These are phyloP conservation scores for Aspergillus fumigatus DNA, from an alignment of 2,329 filamentous ascomycete species.

Conservation along the genomic window DNA sequence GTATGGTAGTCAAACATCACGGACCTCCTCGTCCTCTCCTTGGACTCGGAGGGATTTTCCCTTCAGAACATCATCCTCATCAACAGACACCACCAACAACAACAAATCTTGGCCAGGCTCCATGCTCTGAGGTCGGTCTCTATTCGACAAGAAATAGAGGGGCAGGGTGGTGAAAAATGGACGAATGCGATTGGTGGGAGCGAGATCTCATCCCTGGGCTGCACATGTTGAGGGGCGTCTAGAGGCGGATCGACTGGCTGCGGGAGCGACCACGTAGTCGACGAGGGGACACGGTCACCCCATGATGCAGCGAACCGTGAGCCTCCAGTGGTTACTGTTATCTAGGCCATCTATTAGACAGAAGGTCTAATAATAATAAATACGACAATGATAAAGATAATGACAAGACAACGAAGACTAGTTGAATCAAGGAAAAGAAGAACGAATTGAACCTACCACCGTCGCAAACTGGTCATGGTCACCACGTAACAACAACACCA, in stretches of 20 bases:
- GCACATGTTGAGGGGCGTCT: not conserved
- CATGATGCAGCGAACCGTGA: not conserved
- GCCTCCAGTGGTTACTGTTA: too few relatives aligned
- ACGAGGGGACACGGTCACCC: not conserved
- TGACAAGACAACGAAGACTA: not conserved
- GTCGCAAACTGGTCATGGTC: too few relatives aligned
- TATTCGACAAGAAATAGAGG: not conserved
- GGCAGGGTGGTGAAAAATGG: not conserved
- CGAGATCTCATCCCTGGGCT: not conserved
- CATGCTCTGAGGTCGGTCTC: too few relatives aligned
- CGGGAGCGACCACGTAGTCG: conserved; percentile 19
- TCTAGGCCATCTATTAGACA: too few relatives aligned
- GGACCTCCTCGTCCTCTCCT: not conserved
- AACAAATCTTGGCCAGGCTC: not conserved
- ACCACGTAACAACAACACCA: too few relatives aligned
- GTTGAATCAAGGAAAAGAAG: not conserved
- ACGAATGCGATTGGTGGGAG: not conserved
- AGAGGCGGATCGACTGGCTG: conserved; percentile 17
- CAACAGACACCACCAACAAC: too few relatives aligned
- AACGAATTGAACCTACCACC: not conserved
- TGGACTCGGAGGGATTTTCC: not conserved
- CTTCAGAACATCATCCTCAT: not conserved
- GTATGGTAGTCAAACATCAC: not conserved
- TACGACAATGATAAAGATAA: too few relatives aligned
- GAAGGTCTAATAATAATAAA: too few relatives aligned